Evolutionary conservation across 768 basidiomycete species (phyloP).

Genomic region (Boletus coccyginus): DNA sequence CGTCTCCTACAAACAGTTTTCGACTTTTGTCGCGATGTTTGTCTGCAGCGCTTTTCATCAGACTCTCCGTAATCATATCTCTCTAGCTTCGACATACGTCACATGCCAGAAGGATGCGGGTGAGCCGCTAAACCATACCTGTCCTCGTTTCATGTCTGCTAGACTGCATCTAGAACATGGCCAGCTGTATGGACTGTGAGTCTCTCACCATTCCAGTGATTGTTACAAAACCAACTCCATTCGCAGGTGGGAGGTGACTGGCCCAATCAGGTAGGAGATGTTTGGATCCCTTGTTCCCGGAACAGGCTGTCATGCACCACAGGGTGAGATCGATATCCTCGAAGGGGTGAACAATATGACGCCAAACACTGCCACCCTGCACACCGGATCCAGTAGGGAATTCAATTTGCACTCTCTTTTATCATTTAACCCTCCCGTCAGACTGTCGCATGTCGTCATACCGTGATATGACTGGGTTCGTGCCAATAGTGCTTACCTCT

Average conservation of each 20-base stretch:
- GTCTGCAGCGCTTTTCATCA: background rate
- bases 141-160: background rate
- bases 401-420: background rate
- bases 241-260: slow-evolving; percentile 17
- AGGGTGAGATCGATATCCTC: slow-evolving; percentile 48
- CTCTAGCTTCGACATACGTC: slow-evolving; percentile 28
- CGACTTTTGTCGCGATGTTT: slow-evolving; percentile 19
- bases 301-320: background rate
- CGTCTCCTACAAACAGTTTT: slow-evolving; percentile 19
- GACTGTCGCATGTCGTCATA: slow-evolving; percentile 20
- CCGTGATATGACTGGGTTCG: slow-evolving; percentile 22
- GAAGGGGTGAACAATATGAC: slow-evolving; percentile 44
- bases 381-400: slow-evolving; percentile 27
- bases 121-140: slow-evolving; percentile 2
- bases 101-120: slow-evolving; percentile 34
- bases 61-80: background rate
- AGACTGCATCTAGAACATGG: slow-evolving; percentile 19
- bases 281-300: background rate
- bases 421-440: background rate
- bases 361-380: slow-evolving; percentile 33
- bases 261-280: slow-evolving; percentile 13
- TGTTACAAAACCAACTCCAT: too few species aligned
- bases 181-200: slow-evolving; percentile 26
- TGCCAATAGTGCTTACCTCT: background rate
- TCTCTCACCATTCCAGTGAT: background rate